Conservation (phyloP, 75 land plant genomes). For the Picea glauca region DNA sequence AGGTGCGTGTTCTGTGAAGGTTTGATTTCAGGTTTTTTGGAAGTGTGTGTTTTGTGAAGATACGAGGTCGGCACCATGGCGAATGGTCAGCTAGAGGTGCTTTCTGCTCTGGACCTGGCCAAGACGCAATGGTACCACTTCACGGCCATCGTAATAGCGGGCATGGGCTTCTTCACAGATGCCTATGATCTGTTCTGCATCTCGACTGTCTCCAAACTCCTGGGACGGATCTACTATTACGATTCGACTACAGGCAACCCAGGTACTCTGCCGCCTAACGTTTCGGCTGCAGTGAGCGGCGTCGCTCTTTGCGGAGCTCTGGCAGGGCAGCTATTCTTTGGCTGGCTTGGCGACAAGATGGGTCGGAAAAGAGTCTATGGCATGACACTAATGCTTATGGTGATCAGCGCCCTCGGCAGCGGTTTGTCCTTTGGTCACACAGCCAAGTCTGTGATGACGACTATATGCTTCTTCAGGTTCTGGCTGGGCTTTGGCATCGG, state of each 20-base stretch:
- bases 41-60: too few species aligned
- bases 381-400: slow-evolving; percentile 53
- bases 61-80: too few species aligned
- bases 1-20: too few species aligned
- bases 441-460: slow-evolving; percentile 47
- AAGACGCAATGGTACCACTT: slow-evolving; percentile 38
- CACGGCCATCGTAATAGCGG: slow-evolving; percentile 30
- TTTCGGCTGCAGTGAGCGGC: slow-evolving; percentile 44
- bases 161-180: slow-evolving; percentile 44
- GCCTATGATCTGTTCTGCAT: slow-evolving; percentile 34
- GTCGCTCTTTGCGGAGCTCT: slow-evolving; percentile 42
- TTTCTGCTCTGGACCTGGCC: slow-evolving; percentile 2
- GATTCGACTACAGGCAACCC: slow-evolving; percentile 25
- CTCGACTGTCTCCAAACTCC: slow-evolving; percentile 28
- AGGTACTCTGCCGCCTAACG: slow-evolving; percentile 33
- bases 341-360: slow-evolving; percentile 43
- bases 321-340: slow-evolving; percentile 49
- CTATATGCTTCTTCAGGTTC: slow-evolving; percentile 59
- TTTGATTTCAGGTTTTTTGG: too few species aligned
- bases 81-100: slow-evolving; percentile 4
- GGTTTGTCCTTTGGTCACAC: slow-evolving; percentile 47
- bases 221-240: slow-evolving; percentile 33
- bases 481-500: slow-evolving; percentile 63
- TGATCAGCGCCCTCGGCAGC: slow-evolving; percentile 37
- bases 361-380: slow-evolving; percentile 54